Evolutionary conservation across 306 rosid genomes (phyloP), one percentile per base, ranked within the genome.

Genomic region (Sindora glabra): DNA sequence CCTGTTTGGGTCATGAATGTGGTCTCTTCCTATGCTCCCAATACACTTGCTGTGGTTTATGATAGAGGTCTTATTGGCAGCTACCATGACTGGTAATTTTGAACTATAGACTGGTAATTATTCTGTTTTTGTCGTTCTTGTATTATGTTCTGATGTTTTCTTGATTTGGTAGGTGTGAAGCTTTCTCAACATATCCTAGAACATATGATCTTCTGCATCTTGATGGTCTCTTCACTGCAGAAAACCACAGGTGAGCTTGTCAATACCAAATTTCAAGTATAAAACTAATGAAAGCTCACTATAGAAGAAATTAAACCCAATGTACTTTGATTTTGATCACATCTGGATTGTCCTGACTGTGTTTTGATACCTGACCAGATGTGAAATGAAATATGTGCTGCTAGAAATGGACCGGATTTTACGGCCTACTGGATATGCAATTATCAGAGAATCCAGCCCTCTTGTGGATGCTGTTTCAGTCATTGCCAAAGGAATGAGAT

Each of bases 1-100:
- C 99, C 99, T 16, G 49, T 89, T 58, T 94, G 99, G 99, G 94
- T 86, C 63, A 94, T 94, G 99, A 94, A 94, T 73, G 99, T 89
- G 32, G 99, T 89, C 51, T 94, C 99, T 10, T 79, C 99, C 51
- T 86, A 94, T 45, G 81, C 83, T 67, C 56, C 75, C 10, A 86
- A 94, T 61, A 80, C 97, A n/a, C 90, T 94, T 14, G 65, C 99
- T 11, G 89, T 89, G 26, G 77, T 94, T 59, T 89, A 44, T 66
- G 99, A 94, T 56, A 84, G 99, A 1, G 99, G 99, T 56, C 99
- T 94, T 38, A 77, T 94, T 10, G 99, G 99, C 63, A 86, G 86
- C 67, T 86, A 72, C 78, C 89, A 89, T 64, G 99, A 89, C 76
- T 94, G 99, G 99, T 94, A 82, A 74, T 47, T 45, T 50, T 13